Evolutionary conservation across 768 basidiomycete genomes (phyloP).

Genomic region (Cubamyces sp.): DNA sequence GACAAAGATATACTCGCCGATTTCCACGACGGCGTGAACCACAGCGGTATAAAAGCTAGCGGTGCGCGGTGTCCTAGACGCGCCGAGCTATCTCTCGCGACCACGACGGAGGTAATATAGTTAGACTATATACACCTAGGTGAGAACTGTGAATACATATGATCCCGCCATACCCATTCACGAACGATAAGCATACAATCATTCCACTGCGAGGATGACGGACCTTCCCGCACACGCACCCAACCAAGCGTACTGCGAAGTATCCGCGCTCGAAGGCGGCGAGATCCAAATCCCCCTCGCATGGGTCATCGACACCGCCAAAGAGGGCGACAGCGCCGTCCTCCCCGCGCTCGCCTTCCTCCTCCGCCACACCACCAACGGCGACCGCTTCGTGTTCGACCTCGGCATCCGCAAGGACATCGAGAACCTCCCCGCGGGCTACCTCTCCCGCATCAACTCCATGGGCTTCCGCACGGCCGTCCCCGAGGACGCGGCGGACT

Average conservation of each 20-base stretch:
- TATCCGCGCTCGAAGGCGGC: conserved; percentile 22
- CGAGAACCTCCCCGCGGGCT: conserved; percentile 12
- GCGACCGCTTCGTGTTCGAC: conserved; percentile 50
- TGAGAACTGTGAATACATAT: no score
- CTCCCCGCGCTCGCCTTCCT: conserved; percentile 56
- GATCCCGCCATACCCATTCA: neutral
- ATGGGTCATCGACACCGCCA: conserved; percentile 20
- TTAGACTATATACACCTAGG: no score
- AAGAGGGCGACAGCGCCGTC: conserved; percentile 8
- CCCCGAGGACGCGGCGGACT: conserved; percentile 44
- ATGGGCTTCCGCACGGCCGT: conserved; percentile 20
- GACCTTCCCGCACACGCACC: conserved; percentile 9
- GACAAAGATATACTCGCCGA: no score
- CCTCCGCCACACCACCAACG: conserved; percentile 47
- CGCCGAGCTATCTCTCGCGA: no score
- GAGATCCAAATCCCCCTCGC: conserved; percentile 10
- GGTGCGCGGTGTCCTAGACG: no score
- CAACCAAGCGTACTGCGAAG: conserved; percentile 16
- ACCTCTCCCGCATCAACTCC: conserved; percentile 1
- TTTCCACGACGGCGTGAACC: no score
- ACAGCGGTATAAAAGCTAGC: no score
- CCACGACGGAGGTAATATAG: no score
- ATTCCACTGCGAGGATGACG: neutral
- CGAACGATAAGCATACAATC: neutral
- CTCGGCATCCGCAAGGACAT: conserved; percentile 55